phyloP scores from a whole-genome alignment of 1,139 yeast species.

The Candida glucosophila region DNA sequence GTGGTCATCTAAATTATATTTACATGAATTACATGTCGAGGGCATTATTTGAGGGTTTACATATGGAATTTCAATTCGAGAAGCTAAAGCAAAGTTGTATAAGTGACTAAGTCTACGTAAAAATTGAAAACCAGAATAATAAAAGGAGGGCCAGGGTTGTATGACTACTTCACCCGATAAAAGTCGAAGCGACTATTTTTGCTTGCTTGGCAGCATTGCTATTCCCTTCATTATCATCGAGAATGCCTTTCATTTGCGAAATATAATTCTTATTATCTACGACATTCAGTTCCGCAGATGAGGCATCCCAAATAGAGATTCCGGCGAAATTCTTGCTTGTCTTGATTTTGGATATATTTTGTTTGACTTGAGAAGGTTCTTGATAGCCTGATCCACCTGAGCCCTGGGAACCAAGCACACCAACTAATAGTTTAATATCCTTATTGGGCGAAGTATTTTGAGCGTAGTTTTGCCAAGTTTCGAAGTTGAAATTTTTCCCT shows the following conservation, averaged over 20 bases:
- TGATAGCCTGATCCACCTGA: constrained; percentile 51
- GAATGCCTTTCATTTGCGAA: constrained; percentile 26
- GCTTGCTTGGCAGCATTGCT: constrained; percentile 5
- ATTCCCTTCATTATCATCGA: constrained; percentile 4
- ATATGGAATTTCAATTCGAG: constrained; percentile 13
- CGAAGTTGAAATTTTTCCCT: constrained; percentile 64
- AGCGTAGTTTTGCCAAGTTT: constrained; percentile 74
- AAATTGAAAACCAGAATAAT: constrained; percentile 1
- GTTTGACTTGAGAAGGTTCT: constrained; percentile 11
- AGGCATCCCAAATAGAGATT: constrained; percentile 87
- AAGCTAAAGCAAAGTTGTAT: neutral
- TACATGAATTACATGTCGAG: constrained; percentile 39
- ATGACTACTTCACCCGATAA: too few relatives aligned
- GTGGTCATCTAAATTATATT: constrained; percentile 29
- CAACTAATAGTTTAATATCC: constrained; percentile 56
- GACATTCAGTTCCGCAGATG: constrained; percentile 58
- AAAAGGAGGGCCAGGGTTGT: too few relatives aligned
- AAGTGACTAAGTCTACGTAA: neutral
- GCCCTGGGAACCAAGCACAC: constrained; percentile 61
- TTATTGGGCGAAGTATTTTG: constrained; percentile 54
- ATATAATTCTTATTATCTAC: constrained; percentile 33
- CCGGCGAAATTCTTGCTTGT: constrained; percentile 61
- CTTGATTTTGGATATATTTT: constrained; percentile 21
- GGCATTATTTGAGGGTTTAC: constrained; percentile 31
- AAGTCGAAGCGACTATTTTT: too few relatives aligned